Percentiles rank a stretch among this genome's conserved stretches.
These are phyloP conservation scores for Globisporangium paroecandrum DNA, from an alignment of 352 stramenopile species.

Conservation along the genomic window DNA sequence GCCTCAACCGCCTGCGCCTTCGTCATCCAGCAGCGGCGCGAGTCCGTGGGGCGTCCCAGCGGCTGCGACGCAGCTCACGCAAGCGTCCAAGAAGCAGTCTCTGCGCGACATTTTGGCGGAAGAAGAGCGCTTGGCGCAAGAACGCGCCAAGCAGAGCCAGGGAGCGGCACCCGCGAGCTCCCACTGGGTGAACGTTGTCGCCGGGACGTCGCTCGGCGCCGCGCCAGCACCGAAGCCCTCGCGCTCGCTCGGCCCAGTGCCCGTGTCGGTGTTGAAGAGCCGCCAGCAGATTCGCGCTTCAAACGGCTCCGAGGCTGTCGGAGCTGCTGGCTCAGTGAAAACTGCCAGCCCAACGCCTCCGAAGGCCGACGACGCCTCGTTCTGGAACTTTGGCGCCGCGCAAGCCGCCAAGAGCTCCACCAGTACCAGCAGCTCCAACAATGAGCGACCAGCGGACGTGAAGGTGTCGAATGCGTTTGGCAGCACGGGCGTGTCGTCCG, in stretches of 20 bases:
- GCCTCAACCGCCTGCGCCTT: conserved; percentile 9
- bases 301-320: conserved; percentile 26
- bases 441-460: conserved; percentile 2
- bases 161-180: conserved; percentile 33
- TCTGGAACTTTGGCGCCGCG: conserved; percentile 82
- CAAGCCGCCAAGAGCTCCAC: conserved; percentile 20
- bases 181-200: conserved; percentile 85
- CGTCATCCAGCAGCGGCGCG: conserved; percentile 7
- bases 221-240: conserved; percentile 48
- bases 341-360: conserved; percentile 27
- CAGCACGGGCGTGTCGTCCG: conserved; percentile 42
- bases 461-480: conserved; percentile 47
- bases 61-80: conserved; percentile 18
- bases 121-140: conserved; percentile 72
- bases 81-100: conserved; percentile 43
- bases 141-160: conserved; percentile 53
- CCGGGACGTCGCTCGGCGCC: conserved; percentile 44
- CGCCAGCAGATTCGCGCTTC: conserved; percentile 47
- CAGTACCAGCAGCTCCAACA: background rate
- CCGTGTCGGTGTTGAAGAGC: conserved; percentile 80
- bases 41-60: conserved; percentile 45
- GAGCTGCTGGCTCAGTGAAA: conserved; percentile 14
- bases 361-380: conserved; percentile 67
- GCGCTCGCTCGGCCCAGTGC: conserved; percentile 62
- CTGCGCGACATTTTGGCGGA: conserved; percentile 81